Evolutionary conservation across 1,284 basidiomycete genomes (phyloP), one percentile per base, ranked within the genome.

Genomic region (Irpex sp.): DNA sequence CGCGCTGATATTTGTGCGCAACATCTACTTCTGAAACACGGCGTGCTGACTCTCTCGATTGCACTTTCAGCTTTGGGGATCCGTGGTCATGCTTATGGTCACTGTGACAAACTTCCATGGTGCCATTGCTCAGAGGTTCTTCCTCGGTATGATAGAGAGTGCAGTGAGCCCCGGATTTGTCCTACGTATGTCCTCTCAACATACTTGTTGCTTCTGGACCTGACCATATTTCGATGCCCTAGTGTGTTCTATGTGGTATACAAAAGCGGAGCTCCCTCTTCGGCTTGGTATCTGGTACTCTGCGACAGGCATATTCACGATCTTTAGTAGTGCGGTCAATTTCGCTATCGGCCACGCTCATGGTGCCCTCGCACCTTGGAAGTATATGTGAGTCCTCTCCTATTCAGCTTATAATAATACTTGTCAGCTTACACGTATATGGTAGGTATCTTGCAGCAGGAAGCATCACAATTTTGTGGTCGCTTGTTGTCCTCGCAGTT

Each of bases 181-280:
- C n/a, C 37, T 64, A 9, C 47, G 63, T 64, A 57, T 19, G 63
- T 59, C 11, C 35, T 61, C 19, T 17, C 31, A 26, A 36, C 0
- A 19, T 36, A 13, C 19, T 9, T 19, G 26, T 7, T n/a, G n/a
- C 21, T 53, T 51, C 47, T 1, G 26, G 35, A 47, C 31, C 47
- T 33, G 19, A 15, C 21, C 33, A 46, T 46, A 39, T 2, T 55
- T 33, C 26, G 36, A 39, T 13, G 43, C 6, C 31, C 46, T 19
- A 64, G 63, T 64, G 26, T 57, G 59, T 21, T 64, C 63, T 1
- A 64, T 61, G 57, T 64, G 63, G 63, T 64, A 64, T 36, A 64
- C 63, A 21, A 64, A 64, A 46, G 5, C 59, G 5, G 63, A 64
- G 50, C 59, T 64, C 15, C 63, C 63, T 4, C 58, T 64, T 39